Evolutionary conservation across 306 rosid species (phyloP).

Genomic region (Vigna reflexopilosa): DNA sequence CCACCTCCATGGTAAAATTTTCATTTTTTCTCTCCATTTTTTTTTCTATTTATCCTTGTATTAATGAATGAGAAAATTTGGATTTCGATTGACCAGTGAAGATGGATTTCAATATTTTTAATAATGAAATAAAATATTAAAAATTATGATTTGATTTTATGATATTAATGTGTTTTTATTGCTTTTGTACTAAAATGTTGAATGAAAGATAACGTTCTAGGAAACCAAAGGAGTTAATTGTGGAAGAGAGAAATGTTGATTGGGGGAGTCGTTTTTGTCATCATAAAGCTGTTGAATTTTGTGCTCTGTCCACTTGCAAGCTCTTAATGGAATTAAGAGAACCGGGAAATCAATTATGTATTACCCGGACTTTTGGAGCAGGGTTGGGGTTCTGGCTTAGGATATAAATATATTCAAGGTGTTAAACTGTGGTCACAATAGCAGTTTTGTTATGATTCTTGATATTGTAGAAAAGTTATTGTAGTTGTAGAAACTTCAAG

Average conservation of each 20-base stretch:
- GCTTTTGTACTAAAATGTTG: neutral
- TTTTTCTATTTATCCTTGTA: neutral
- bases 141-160: neutral
- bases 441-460: neutral
- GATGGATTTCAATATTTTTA: neutral
- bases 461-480: neutral
- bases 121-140: neutral
- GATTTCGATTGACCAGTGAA: neutral
- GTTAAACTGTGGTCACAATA: neutral
- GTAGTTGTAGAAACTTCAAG: neutral
- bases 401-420: neutral
- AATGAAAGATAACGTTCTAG: too few relatives aligned
- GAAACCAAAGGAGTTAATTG: too few relatives aligned
- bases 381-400: neutral
- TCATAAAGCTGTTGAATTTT: slow-evolving; percentile 20
- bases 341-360: slow-evolving; percentile 7
- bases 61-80: neutral
- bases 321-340: slow-evolving; percentile 2
- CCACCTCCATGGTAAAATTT: slow-evolving; percentile 67
- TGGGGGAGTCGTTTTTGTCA: slow-evolving; percentile 15
- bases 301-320: slow-evolving; percentile 1
- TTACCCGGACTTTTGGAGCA: neutral
- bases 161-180: slow-evolving; percentile 12
- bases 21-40: neutral
- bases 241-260: too few relatives aligned